These are phyloP conservation scores for Calocybe gangraenosa DNA, from an alignment of 768 basidiomycete species.

Conservation along the genomic window DNA sequence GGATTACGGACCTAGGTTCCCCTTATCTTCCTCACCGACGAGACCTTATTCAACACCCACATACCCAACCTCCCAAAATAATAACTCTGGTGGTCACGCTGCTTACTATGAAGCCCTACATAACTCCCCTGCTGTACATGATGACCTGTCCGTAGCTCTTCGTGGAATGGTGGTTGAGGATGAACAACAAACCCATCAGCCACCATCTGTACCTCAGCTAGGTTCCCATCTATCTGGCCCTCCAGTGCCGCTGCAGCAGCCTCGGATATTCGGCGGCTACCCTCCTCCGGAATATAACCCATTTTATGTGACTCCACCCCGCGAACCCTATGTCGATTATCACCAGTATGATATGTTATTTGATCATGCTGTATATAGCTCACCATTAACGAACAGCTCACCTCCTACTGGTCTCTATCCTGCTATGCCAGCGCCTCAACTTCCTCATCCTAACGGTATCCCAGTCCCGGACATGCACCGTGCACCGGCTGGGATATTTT, in stretches of 20 bases:
- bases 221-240: constrained; percentile 34
- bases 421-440: constrained; percentile 9
- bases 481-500: constrained; percentile 53
- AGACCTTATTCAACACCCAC: constrained; percentile 26
- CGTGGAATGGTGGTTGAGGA: constrained; percentile 40
- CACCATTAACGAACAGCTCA: constrained; percentile 39
- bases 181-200: constrained; percentile 18
- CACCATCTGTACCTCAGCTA: constrained; percentile 21
- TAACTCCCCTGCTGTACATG: constrained; percentile 39
- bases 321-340: constrained; percentile 51
- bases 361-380: constrained; percentile 51
- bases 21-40: constrained; percentile 41
- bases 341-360: constrained; percentile 52
- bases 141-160: constrained; percentile 52
- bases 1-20: constrained; percentile 38
- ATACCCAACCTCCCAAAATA: constrained; percentile 20
- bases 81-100: not conserved
- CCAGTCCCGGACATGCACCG: constrained; percentile 33
- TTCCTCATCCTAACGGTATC: constrained; percentile 27
- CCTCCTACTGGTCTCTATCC: constrained; percentile 48
- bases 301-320: constrained; percentile 52
- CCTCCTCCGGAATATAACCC: constrained; percentile 54
- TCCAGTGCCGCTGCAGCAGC: constrained; percentile 34
- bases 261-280: constrained; percentile 46
- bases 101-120: constrained; percentile 21